Conservation (phyloP, 345 rosid genomes). For the Acer yangbiense region DNA sequence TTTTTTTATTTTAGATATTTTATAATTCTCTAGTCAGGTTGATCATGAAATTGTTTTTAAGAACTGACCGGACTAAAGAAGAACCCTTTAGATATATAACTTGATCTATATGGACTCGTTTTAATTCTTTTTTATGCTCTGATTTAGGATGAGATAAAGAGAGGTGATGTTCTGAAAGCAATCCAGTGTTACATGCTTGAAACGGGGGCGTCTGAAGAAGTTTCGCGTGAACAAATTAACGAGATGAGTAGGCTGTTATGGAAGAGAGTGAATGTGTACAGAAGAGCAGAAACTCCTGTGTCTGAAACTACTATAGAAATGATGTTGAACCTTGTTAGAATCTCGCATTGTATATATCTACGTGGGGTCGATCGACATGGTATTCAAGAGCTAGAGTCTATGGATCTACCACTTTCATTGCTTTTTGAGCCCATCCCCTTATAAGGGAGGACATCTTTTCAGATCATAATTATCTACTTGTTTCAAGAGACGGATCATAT, state of each 20-base stretch:
- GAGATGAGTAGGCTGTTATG: slow-evolving; percentile 19
- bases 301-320: neutral
- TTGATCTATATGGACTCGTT: neutral
- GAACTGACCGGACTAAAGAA: no score
- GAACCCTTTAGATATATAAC: no score
- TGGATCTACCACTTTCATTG: neutral
- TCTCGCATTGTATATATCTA: slow-evolving; percentile 2
- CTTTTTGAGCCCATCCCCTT: slow-evolving; percentile 4
- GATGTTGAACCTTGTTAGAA: slow-evolving; percentile 15
- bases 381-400: neutral
- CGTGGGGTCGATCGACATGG: slow-evolving; percentile 19
- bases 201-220: slow-evolving; percentile 31
- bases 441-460: no score
- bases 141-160: slow-evolving; percentile 28
- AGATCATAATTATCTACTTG: no score
- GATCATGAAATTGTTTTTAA: no score
- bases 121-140: no score
- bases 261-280: slow-evolving; percentile 28
- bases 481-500: no score
- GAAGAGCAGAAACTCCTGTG: neutral
- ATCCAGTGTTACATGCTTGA: slow-evolving; percentile 45
- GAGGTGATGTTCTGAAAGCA: slow-evolving; percentile 38
- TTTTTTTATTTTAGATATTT: no score
- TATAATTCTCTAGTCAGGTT: no score
- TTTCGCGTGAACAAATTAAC: slow-evolving; percentile 26